A percentile compares a stretch with the other conserved stretches of the same genome.
Conservation (phyloP, 371 early-diverging fungal species). For the Saksenaea vasiformis region DNA sequence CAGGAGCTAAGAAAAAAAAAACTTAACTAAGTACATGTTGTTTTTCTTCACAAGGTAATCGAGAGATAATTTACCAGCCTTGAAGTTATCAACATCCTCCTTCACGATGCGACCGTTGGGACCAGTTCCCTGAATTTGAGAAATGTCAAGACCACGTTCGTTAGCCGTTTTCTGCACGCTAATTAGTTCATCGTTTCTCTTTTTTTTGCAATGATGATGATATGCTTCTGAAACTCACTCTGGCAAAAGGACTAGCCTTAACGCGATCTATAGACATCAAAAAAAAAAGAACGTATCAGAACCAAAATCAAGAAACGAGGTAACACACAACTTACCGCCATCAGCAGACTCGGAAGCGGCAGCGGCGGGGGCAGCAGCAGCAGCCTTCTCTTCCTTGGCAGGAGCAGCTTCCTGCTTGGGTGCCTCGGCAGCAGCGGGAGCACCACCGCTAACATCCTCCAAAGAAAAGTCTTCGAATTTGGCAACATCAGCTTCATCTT, state of each 20-base stretch:
- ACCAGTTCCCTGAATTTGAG: slow-evolving; percentile 84
- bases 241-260: slow-evolving; percentile 89
- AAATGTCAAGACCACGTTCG: slow-evolving; percentile 79
- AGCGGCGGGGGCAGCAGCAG: slow-evolving; percentile 37
- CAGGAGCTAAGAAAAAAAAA: no score
- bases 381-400: slow-evolving; percentile 24
- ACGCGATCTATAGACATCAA: slow-evolving; percentile 63
- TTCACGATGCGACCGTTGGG: slow-evolving; percentile 91
- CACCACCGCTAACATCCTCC: slow-evolving; percentile 50
- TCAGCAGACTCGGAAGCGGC: slow-evolving; percentile 45
- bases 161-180: slow-evolving; percentile 72
- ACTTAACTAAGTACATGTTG: slow-evolving; percentile 4
- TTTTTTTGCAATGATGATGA: neutral
- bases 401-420: slow-evolving; percentile 26
- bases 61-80: neutral
- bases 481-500: slow-evolving; percentile 84
- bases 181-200: slow-evolving; percentile 1
- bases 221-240: slow-evolving; percentile 30
- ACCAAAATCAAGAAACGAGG: neutral
- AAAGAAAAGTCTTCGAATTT: slow-evolving; percentile 82
- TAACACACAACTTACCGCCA: slow-evolving; percentile 34
- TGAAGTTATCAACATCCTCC: slow-evolving; percentile 77
- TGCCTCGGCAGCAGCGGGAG: slow-evolving; percentile 37
- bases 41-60: neutral
- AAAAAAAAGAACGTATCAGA: slow-evolving; percentile 7